Percentiles rank a stretch among this genome's conserved stretches.
phyloP scores from a whole-genome alignment of 805 yeast genomes.

The Yarrowia hollandica region DNA sequence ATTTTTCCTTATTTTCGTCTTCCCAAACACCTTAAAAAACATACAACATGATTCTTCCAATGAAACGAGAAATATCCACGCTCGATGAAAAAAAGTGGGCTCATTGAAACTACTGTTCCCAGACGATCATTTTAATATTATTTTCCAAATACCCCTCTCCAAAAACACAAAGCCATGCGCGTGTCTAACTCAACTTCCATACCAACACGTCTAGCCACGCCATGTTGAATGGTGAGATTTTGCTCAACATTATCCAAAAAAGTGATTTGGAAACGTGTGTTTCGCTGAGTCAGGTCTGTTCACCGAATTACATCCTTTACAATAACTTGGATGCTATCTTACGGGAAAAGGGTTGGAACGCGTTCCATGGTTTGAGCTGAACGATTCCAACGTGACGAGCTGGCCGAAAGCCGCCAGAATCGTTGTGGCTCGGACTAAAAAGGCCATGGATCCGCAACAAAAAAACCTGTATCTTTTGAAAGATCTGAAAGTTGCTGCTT shows the following conservation, averaged over 20 bases:
- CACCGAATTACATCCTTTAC: not conserved
- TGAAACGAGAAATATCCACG: too few relatives aligned
- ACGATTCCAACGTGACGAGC: not conserved
- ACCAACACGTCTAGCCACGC: too few relatives aligned
- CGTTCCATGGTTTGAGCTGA: not conserved
- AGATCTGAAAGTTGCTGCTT: not conserved
- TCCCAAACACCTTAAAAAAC: too few relatives aligned
- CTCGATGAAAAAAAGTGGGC: too few relatives aligned
- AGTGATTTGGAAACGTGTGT: not conserved
- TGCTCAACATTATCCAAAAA: not conserved
- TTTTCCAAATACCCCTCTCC: too few relatives aligned
- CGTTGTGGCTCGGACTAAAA: not conserved
- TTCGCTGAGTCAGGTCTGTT: not conserved
- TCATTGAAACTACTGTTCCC: too few relatives aligned
- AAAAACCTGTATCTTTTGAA: not conserved
- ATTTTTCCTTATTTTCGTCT: too few relatives aligned
- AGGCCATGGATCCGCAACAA: not conserved
- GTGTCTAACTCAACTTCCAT: too few relatives aligned
- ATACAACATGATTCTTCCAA: too few relatives aligned
- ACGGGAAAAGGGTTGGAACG: not conserved
- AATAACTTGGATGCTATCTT: not conserved
- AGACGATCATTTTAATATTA: too few relatives aligned
- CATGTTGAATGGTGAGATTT: not conserved
- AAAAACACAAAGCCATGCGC: too few relatives aligned
- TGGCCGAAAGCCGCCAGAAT: not conserved